Conservation (phyloP, 352 stramenopile species). For the Phytophthora sp. region DNA sequence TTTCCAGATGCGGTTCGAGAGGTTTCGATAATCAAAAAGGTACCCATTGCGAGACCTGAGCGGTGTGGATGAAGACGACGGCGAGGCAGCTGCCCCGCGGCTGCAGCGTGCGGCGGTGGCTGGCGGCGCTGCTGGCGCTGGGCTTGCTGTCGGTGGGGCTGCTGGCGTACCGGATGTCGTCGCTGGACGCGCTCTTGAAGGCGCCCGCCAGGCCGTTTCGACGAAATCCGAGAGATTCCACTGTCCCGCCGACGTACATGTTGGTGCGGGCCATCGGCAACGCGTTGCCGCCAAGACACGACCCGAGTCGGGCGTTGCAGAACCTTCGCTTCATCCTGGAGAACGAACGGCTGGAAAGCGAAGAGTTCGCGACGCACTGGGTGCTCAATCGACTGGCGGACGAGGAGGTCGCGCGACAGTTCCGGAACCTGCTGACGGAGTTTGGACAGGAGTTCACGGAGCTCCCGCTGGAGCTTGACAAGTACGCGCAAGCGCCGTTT, state of each 20-base stretch:
- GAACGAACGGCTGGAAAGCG: slow-evolving; percentile 46
- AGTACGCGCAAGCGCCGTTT: slow-evolving; percentile 44
- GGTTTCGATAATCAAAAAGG: no score
- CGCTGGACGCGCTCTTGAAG: slow-evolving; percentile 4
- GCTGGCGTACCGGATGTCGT: slow-evolving; percentile 27
- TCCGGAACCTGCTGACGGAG: slow-evolving; percentile 39
- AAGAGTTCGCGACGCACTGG: slow-evolving; percentile 47
- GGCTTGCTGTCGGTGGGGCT: slow-evolving; percentile 32
- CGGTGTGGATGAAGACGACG: not conserved
- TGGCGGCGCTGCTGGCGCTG: slow-evolving; percentile 20
- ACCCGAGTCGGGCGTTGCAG: slow-evolving; percentile 39
- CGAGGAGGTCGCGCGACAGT: slow-evolving; percentile 20
- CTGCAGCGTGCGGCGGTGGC: slow-evolving; percentile 19
- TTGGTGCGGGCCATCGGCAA: slow-evolving; percentile 56
- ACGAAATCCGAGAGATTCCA: not conserved
- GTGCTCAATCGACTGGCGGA: slow-evolving; percentile 61
- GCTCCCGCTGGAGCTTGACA: slow-evolving; percentile 42
- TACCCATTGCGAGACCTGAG: not conserved
- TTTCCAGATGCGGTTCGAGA: no score
- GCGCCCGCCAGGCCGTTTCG: not conserved
- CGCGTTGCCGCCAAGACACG: slow-evolving; percentile 57
- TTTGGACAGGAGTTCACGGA: slow-evolving; percentile 47
- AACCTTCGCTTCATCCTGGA: slow-evolving; percentile 65
- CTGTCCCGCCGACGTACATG: slow-evolving; percentile 30
- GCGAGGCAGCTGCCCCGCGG: not conserved